These are phyloP conservation scores for Tuber calosporum DNA, from an alignment of 495 filamentous ascomycete species.

Conservation along the genomic window DNA sequence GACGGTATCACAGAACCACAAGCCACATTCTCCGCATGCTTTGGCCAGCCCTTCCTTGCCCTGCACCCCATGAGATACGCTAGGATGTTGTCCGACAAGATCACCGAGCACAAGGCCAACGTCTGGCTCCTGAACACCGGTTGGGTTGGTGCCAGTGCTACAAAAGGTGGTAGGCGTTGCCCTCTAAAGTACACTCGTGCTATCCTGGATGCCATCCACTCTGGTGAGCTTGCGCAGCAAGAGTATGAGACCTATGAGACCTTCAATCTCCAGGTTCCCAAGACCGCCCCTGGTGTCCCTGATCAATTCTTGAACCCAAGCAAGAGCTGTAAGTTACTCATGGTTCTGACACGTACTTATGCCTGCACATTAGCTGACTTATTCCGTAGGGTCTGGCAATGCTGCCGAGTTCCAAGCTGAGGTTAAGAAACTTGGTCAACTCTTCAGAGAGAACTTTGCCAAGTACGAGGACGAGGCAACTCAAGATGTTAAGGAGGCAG, in stretches of 20 bases:
- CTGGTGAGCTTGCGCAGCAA: slow-evolving; percentile 79
- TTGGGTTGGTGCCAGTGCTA: slow-evolving; percentile 94
- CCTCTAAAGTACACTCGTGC: slow-evolving; percentile 98
- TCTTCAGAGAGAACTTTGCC: slow-evolving; percentile 96
- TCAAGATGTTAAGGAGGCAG: slow-evolving; percentile 67
- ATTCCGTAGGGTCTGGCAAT: slow-evolving; percentile 53
- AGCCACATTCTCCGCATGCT: slow-evolving; percentile 98
- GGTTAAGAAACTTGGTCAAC: slow-evolving; percentile 74
- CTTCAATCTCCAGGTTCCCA: slow-evolving; percentile 94
- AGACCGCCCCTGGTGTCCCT: slow-evolving; percentile 74
- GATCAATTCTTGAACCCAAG: slow-evolving; percentile 87
- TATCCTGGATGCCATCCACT: slow-evolving; percentile 97
- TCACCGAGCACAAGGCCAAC: slow-evolving; percentile 86
- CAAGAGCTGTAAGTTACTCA: slow-evolving; percentile 56
- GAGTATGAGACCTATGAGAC: slow-evolving; percentile 93
- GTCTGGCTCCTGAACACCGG: slow-evolving; percentile 99
- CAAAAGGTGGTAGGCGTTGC: slow-evolving; percentile 94
- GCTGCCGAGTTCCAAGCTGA: slow-evolving; percentile 71
- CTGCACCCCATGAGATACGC: slow-evolving; percentile 99
- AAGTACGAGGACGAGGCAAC: slow-evolving; percentile 87
- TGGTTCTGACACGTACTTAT: background rate
- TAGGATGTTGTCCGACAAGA: slow-evolving; percentile 96
- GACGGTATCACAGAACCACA: slow-evolving; percentile 93
- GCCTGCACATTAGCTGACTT: background rate
- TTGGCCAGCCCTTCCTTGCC: slow-evolving; percentile 97